Evolutionary conservation across 2,329 filamentous ascomycete species (phyloP), one percentile per base, ranked within the genome.

Genomic region (Trichoderma aggressivum): DNA sequence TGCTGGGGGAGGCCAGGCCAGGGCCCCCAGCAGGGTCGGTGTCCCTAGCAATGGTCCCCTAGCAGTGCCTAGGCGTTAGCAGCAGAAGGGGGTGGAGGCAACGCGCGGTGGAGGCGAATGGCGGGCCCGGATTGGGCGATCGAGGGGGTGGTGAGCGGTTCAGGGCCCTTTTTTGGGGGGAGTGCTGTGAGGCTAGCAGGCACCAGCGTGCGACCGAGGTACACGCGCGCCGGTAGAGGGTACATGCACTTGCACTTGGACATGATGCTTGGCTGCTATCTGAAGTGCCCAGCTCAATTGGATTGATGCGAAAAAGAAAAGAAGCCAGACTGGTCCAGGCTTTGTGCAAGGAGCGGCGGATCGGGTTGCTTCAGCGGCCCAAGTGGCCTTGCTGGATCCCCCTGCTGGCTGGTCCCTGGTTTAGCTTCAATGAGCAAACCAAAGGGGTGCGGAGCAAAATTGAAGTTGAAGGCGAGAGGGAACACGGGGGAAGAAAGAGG

Each of bases 41-140:
- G 59, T 61, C 58, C 64, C 53, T 59, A 67, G 64, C 64, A 43
- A 55, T 47, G 50, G 65, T 68, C 55, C 65, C 65, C 65, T 50
- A 60, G 55, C 64, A 71, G 43, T 64, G 43, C 50, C 63, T 56
- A 53, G 43, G 63, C 63, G 34, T 43, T 59, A 34, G 62, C 53
- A 53, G 55, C 43, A 50, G 59, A 30, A 50, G 59, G 71, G 71
- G 55, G 71, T 67, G 71, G 71, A 72, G 67, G 70, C 64, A 62
- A 39, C 55, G 43, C 55, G 28, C 36, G 70, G 64, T n/a, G 21
- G 26, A 26, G 66, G 43, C 30, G 32, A 62, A 39, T 71, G 65
- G 50, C 21, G 59, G 58, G 43, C 64, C 56, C 58, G 72, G 62
- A 61, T 71, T 73, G 62, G 71, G 67, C 68, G 68, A 70, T 72